Evolutionary conservation across 305 asterid genomes (phyloP), one percentile per base, ranked within the genome.

Genomic region (Stenogyne calaminthoides): DNA sequence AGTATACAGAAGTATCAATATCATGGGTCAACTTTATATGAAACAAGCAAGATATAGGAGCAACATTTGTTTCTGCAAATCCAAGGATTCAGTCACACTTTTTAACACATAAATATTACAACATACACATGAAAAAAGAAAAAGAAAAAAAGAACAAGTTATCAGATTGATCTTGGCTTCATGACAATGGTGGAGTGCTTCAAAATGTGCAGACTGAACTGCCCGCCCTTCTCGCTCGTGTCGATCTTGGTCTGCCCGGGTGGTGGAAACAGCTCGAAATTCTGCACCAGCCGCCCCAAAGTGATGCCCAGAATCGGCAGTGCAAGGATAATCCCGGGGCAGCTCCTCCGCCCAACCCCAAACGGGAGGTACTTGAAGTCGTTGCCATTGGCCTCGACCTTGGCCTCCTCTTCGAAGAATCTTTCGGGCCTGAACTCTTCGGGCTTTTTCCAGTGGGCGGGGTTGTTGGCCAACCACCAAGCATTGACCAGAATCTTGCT

Each of bases 401-500:
- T 88, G 0, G 89, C 71, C 76, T 91, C 97, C 87, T 91, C 97
- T 54, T 89, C 91, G 36, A 89, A 25, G 79, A 91, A 89, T 19
- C 96, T 80, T 76, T 91, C 97, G 0, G 96, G 97, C 61, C 92
- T 81, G 69, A 91, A 91, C 76, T 88, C 96, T 3, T 89, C 87
- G 0, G 97, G 97, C 15, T 86, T 86, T 63, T 87, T 89, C 97
- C 97, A 91, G 2, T 80, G 80, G 6, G 74, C 85, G 0, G 96
- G 96, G 82, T 89, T 80, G 82, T 91, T 91, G 5, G 97, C 96
- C 0, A 91, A 73, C 88, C 88, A 91, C 97, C 97, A 91, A 9
- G 96, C 97, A 7, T 91, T 91, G 36, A 91, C 94, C 57, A 91
- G 42, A 77, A 91, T 88, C 76, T 91, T 91, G 84, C 93, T 87